These are phyloP conservation scores for Sporormia fimetaria DNA, from an alignment of 495 filamentous ascomycete genomes.

Conservation along the genomic window DNA sequence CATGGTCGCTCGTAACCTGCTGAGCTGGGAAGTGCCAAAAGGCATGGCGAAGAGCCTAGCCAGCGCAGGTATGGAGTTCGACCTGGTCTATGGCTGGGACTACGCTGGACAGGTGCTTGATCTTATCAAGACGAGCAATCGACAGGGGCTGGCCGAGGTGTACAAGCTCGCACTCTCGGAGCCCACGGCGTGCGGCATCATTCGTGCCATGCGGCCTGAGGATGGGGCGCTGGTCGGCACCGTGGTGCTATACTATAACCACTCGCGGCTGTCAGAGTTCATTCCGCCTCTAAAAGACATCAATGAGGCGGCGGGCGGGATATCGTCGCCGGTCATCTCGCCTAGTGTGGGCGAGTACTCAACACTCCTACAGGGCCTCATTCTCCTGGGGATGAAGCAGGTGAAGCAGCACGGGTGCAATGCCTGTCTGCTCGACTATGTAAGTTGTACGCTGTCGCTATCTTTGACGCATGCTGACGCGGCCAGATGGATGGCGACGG, in stretches of 20 bases:
- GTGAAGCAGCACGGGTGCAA: constrained; percentile 63
- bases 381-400: constrained; percentile 70
- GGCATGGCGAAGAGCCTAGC: constrained; percentile 60
- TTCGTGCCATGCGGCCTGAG: constrained; percentile 60
- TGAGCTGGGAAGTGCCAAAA: constrained; percentile 63
- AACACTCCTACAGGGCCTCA: constrained; percentile 65
- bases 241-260: constrained; percentile 67
- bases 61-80: constrained; percentile 55
- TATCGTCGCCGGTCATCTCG: constrained; percentile 70
- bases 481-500: constrained; percentile 58
- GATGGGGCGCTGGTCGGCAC: constrained; percentile 64
- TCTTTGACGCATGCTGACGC: constrained; percentile 1
- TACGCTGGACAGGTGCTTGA: constrained; percentile 63
- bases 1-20: constrained; percentile 53
- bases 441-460: constrained; percentile 34
- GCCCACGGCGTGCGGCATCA: constrained; percentile 62
- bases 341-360: constrained; percentile 57
- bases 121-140: constrained; percentile 61
- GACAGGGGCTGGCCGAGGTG: constrained; percentile 72
- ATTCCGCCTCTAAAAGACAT: constrained; percentile 54
- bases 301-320: constrained; percentile 51
- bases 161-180: constrained; percentile 70
- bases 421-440: constrained; percentile 64
- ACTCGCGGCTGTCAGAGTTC: constrained; percentile 53
- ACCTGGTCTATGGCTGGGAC: constrained; percentile 70